Conservation (phyloP, 352 stramenopile species). For the Pythium rhizo-oryzae region DNA sequence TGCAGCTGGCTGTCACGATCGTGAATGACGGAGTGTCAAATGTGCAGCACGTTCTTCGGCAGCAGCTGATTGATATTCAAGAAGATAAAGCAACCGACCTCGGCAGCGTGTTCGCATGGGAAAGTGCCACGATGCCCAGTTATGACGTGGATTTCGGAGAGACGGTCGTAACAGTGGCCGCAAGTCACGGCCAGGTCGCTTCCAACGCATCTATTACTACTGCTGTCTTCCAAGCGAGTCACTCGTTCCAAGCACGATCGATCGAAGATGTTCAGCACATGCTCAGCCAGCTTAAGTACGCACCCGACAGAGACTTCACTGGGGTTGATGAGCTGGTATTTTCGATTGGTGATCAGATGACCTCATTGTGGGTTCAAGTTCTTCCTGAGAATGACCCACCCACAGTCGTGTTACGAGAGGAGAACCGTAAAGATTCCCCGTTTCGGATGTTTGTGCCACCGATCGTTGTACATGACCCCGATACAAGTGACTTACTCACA, state of each 20-base stretch:
- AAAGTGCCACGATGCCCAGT: background rate
- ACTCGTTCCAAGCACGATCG: background rate
- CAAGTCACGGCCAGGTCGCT: slow-evolving; percentile 1
- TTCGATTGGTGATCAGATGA: background rate
- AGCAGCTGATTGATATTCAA: background rate
- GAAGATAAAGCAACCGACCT: slow-evolving; percentile 1
- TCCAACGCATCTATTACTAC: background rate
- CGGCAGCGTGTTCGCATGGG: background rate
- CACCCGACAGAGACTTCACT: slow-evolving; percentile 5
- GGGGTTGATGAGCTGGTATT: slow-evolving; percentile 7
- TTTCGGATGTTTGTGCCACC: slow-evolving; percentile 38
- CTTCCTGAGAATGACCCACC: slow-evolving; percentile 32
- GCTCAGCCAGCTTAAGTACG: slow-evolving; percentile 12
- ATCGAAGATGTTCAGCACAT: background rate
- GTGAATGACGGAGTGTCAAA: background rate
- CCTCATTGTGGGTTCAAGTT: slow-evolving; percentile 20
- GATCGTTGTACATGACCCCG: slow-evolving; percentile 38
- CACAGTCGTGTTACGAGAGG: background rate
- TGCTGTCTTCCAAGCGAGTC: background rate
- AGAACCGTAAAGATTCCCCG: background rate
- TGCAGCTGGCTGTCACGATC: background rate
- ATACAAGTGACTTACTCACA: slow-evolving; percentile 37
- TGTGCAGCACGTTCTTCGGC: background rate
- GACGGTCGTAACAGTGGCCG: background rate
- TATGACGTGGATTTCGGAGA: background rate